These are phyloP conservation scores for Rhytidhysteron rufulum DNA, from an alignment of 2,329 filamentous ascomycete genomes.

Conservation along the genomic window DNA sequence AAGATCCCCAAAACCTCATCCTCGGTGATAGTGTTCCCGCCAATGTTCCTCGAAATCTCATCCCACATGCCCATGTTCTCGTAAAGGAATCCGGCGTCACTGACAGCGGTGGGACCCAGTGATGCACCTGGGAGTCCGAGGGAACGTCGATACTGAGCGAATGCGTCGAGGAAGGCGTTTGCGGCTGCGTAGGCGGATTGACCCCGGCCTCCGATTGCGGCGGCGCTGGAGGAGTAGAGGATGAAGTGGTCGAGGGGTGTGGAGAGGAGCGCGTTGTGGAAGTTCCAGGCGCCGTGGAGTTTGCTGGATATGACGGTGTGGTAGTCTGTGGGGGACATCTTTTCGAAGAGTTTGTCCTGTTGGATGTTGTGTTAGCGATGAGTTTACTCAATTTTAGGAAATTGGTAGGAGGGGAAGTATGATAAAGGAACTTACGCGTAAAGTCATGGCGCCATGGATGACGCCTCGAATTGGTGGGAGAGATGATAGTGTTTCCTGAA, in stretches of 20 bases:
- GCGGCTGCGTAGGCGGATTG: constrained; percentile 47
- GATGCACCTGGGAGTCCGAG: constrained; percentile 18
- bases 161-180: constrained; percentile 34
- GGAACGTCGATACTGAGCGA: constrained; percentile 16
- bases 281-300: constrained; percentile 18
- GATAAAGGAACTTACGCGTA: constrained; percentile 12
- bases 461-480: constrained; percentile 23
- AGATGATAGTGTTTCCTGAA: constrained; percentile 6
- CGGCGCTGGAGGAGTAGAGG: constrained; percentile 29
- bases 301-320: constrained; percentile 14
- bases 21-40: constrained; percentile 21
- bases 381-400: too few relatives aligned
- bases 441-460: constrained; percentile 25
- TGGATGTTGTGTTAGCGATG: too few relatives aligned
- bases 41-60: constrained; percentile 22
- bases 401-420: background rate
- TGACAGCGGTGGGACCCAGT: constrained; percentile 21
- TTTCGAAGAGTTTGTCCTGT: constrained; percentile 18
- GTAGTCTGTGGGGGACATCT: constrained; percentile 17
- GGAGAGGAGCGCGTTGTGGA: constrained; percentile 4
- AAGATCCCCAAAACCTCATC: constrained; percentile 23
- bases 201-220: constrained; percentile 23
- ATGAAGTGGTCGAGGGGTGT: constrained; percentile 37
- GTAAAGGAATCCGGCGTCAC: background rate
- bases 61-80: constrained; percentile 16